Percentiles rank a stretch among this genome's conserved stretches.
phyloP scores from a whole-genome alignment of 176 grass and related monocot species.

The Bothriochloa decipiens region DNA sequence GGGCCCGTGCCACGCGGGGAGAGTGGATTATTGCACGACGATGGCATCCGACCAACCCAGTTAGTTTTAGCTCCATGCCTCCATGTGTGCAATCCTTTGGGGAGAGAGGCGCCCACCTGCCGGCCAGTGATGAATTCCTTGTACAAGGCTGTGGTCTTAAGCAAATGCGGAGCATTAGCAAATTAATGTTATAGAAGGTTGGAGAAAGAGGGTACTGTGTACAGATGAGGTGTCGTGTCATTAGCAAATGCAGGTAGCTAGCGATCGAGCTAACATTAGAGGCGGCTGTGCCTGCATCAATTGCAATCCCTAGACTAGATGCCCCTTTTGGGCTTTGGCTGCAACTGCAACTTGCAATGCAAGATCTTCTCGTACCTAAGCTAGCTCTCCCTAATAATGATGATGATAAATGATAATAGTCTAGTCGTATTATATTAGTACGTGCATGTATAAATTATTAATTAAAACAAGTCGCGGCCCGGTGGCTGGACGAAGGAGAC shows the following conservation, averaged over 20 bases:
- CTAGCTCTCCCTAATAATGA: background rate
- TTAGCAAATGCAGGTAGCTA: background rate
- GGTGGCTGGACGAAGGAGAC: background rate
- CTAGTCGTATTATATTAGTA: no score
- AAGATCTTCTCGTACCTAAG: no score
- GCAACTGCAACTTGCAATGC: background rate
- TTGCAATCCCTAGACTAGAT: no score
- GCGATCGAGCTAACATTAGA: background rate
- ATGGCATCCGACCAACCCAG: background rate
- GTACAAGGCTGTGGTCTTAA: background rate
- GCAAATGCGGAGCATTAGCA: no score
- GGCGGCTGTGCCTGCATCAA: background rate
- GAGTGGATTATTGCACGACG: background rate
- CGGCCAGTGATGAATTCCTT: background rate
- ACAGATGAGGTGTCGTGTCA: background rate
- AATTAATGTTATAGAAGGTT: background rate
- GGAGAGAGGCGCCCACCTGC: background rate
- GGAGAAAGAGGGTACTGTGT: background rate
- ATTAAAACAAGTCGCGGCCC: background rate
- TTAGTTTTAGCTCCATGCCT: background rate
- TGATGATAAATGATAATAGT: no score
- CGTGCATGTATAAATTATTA: rapidly evolving
- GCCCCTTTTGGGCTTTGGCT: no score
- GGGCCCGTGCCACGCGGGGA: background rate
- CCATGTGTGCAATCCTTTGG: no score